phyloP scores from a whole-genome alignment of 2,329 filamentous ascomycete species.

The Microdochium trichocladiopsis region DNA sequence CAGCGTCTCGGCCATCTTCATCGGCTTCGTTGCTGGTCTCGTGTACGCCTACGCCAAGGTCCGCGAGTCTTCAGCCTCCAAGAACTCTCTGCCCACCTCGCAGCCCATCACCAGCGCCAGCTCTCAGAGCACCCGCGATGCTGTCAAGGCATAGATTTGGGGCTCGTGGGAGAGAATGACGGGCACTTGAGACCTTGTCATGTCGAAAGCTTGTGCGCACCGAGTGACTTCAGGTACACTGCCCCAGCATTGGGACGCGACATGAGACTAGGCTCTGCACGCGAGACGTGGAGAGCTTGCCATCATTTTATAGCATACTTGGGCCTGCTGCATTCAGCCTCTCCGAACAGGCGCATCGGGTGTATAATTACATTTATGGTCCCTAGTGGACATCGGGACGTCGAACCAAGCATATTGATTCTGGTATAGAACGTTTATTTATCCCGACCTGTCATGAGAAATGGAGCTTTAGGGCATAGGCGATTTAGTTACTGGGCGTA shows the following conservation, averaged over 20 bases:
- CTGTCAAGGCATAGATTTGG: slow-evolving; percentile 58
- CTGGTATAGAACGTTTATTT: slow-evolving; percentile 20
- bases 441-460: slow-evolving; percentile 7
- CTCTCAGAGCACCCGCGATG: slow-evolving; percentile 83
- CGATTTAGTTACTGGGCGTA: background rate
- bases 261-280: background rate
- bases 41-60: slow-evolving; percentile 87
- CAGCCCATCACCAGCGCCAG: slow-evolving; percentile 78
- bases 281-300: background rate
- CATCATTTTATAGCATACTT: background rate
- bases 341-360: background rate
- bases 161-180: background rate
- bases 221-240: no score
- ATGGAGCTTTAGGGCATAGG: slow-evolving; percentile 10
- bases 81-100: slow-evolving; percentile 61
- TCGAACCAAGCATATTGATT: slow-evolving; percentile 9
- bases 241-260: no score
- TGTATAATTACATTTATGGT: background rate
- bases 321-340: background rate
- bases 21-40: slow-evolving; percentile 88
- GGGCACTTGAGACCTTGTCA: no score
- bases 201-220: no score
- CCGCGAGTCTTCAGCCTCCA: slow-evolving; percentile 62
- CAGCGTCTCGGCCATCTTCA: slow-evolving; percentile 81
- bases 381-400: background rate